Evolutionary conservation across 2,329 filamentous ascomycete genomes (phyloP), one percentile per base, ranked within the genome.

Genomic region (Colletotrichum tanaceti): DNA sequence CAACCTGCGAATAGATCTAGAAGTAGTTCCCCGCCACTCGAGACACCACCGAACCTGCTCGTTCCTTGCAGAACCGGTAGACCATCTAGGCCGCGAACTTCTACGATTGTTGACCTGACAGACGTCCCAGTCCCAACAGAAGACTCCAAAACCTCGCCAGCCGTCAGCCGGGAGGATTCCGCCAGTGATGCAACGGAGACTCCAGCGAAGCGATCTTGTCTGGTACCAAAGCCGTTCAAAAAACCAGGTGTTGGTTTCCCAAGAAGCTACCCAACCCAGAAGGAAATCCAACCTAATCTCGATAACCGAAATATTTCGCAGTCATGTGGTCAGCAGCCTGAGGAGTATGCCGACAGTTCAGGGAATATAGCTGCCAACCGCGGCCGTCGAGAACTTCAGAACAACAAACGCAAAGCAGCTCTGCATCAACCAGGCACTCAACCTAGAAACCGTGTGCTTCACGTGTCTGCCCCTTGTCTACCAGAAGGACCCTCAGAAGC

Each of bases 1-100:
- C 62, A 68, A 32, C 55, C 50, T 10, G 5, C 49, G 24, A 35
- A 24, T 16, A 54, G 49, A 5, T 28, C 55, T 11, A 50, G 44
- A 10, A 41, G 44, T 24, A 14, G 16, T 28, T 28, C 24, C 28
- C 52, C 43, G 22, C 18, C 10, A 18, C 28, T 16, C 32, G 58
- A 46, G 38, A 18, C 16, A 54, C 11, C 28, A n/a, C 52, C 28
- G 24, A 28, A 38, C 28, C 18, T 49, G 11, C 35, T 18, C 35
- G 3, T 52, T 52, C 22, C 46, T n/a, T 43, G 13, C 46, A 52
- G 38, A 41, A 52, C 18, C 6, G n/a, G 10, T 22, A 43, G 11
- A 14, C 20, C 35, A 18, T 49, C 46, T 2, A 18, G 22, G 20
- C 16, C 38, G 11, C 20, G 22, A 10, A 22, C 38, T 60, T 52